Base-by-base conservation (phyloP, 2,329 filamentous ascomycete genomes). In the Arthrobotrys entomopaga region DNA sequence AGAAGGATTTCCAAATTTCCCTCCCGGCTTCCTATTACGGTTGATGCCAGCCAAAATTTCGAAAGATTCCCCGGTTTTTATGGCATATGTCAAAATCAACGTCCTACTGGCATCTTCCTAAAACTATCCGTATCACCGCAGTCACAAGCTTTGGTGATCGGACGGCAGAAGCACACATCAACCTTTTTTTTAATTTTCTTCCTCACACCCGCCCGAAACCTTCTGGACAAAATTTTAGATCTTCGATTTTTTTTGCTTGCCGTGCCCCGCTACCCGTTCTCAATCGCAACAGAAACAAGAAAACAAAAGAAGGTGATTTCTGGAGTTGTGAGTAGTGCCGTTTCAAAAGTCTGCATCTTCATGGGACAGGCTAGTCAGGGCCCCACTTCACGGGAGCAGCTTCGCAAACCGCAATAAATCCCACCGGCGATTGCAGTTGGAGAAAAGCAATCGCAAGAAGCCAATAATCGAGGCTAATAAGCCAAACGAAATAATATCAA, bases 301-400 rank as follows among this genome's bases (percentile, higher is more conserved):
- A 61, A 22, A 40, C n/a, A 42, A n/a, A n/a, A 43, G 15, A 38
- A 59, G 43, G 20, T 43, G 54, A 67, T 60, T 54, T 46, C 46
- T 52, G 50, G 38, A 50, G 16, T 26, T 38, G 46, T 46, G 20
- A 54, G 48, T 69, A 56, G 65, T 69, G 56, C 65, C 16, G 65
- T 69, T 69, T 69, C 65, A 69, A 61, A 40, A 69, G 56, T 69
- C 65, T 69, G 65, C 65, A 69, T 69, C 65, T 61, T 54, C 65
- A 60, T 61, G 56, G 65, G 64, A 58, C 54, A 63, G 49, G 54
- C 34, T 22, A 10, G 38, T 60, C 16, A 10, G n/a, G 38, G 65
- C 50, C 56, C 65, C 65, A 69, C 65, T 52, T 67, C 46, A 3
- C 13, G 16, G 4, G 7, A 10, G 29, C 29, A 34, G 5, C 29